Evolutionary conservation across 371 early-diverging fungal species (phyloP).

Genomic region (Rhizopus microsporus): DNA sequence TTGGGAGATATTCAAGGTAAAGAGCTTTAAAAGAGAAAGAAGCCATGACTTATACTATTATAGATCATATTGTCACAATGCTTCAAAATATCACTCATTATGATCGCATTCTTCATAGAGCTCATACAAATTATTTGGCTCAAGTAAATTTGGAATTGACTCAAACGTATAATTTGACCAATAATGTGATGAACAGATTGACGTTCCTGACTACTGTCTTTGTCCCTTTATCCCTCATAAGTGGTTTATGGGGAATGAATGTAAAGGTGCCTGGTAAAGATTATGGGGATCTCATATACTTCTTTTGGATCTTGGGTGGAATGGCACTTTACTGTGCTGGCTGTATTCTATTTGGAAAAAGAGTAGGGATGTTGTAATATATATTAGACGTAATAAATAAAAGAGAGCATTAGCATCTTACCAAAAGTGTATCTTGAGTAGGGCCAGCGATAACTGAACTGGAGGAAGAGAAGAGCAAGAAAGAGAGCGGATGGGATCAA

Average conservation of each 20-base stretch:
- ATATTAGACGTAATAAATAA: too few relatives aligned
- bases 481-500: too few relatives aligned
- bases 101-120: constrained; percentile 75
- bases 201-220: constrained; percentile 81
- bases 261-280: constrained; percentile 69
- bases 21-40: not conserved
- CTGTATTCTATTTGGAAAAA: constrained; percentile 32
- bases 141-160: constrained; percentile 82
- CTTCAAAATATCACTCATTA: constrained; percentile 72
- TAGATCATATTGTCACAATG: constrained; percentile 81
- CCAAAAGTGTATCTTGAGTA: too few relatives aligned
- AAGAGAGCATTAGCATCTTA: too few relatives aligned
- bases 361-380: constrained; percentile 13
- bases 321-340: constrained; percentile 43
- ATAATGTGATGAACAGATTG: constrained; percentile 79
- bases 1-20: constrained; percentile 89
- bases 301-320: constrained; percentile 69
- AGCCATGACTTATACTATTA: constrained; percentile 20
- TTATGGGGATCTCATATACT: constrained; percentile 62
- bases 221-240: constrained; percentile 87
- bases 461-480: too few relatives aligned
- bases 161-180: constrained; percentile 74
- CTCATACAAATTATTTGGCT: constrained; percentile 83
- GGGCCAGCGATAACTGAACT: too few relatives aligned
- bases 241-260: constrained; percentile 72